Evolutionary conservation across 768 basidiomycete genomes (phyloP), one percentile per base, ranked within the genome.

Genomic region (Cyathus striatus): DNA sequence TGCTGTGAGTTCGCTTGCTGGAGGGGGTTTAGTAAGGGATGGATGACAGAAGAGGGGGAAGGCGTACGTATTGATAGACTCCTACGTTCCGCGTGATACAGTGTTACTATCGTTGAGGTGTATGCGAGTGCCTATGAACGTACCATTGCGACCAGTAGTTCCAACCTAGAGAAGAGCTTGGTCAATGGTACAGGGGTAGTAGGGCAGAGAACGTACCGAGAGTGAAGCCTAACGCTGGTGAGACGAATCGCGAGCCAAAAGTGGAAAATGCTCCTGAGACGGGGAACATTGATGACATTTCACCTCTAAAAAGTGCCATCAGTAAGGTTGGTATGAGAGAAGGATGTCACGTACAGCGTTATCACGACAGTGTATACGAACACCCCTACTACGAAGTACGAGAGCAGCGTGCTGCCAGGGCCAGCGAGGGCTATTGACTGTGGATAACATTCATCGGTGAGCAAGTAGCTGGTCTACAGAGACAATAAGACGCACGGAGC

Each of bases 221-320:
- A 16, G 78, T 76, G 50, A 81, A 82, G 4, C 77, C 81, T 22
- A 83, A 64, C 2, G 77, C 73, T 17, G 75, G 74, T 10, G 78
- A 78, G 35, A 83, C 73, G 45, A 82, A 81, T 23, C 79, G 70
- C 16, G 68, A 62, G 1, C 76, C 78, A 46, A 81, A 79, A 17
- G 66, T 62, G 14, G 79, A 75, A 55, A 82, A 81, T 24, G 77
- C 74, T 24, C 79, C 81, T 20, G 77, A 76, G 20, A 82, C 76
- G 0, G 78, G 80, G 45, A 69, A 81, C 62, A 81, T 74, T 14
- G 77, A 70, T 17, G 80, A 68, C 81, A 86, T 83, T 54, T 83
- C 81, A 9, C 81, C 81, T 23, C 75, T 78, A 25, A 23, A 34
- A 41, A 40, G 26, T 23, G 23, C 6, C 30, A n/a, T 41, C 22